These are phyloP conservation scores for Kitagawia praeruptora DNA, from an alignment of 129 eudicot species.

Conservation along the genomic window DNA sequence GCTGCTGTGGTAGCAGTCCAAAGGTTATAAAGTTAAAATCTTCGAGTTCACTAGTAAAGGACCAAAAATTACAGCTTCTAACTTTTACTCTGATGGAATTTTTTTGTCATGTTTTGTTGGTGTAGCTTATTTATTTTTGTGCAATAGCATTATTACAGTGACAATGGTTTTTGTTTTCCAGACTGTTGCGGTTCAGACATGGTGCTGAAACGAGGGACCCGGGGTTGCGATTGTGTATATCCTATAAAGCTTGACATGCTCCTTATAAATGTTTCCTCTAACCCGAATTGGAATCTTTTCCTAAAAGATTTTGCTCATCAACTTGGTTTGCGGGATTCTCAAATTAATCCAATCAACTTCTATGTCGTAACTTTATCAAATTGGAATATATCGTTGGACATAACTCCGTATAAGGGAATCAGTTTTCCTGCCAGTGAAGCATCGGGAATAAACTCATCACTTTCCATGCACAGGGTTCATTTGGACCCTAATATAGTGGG, in stretches of 20 bases:
- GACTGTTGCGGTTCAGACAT: constrained; percentile 89
- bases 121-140: neutral
- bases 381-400: constrained; percentile 87
- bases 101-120: neutral
- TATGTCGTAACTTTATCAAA: constrained; percentile 49
- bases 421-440: constrained; percentile 65
- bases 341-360: constrained; percentile 82
- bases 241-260: constrained; percentile 85
- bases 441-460: constrained; percentile 63
- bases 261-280: constrained; percentile 70
- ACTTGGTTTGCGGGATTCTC: constrained; percentile 59
- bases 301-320: constrained; percentile 68
- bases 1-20: neutral
- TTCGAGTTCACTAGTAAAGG: neutral
- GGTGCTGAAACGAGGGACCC: constrained; percentile 67
- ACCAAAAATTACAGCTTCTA: neutral
- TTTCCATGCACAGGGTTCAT: constrained; percentile 58
- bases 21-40: neutral
- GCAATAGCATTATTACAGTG: neutral
- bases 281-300: constrained; percentile 66
- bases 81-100: neutral
- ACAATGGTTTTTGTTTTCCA: constrained; percentile 17
- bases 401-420: constrained; percentile 67
- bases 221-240: constrained; percentile 78
- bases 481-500: constrained; percentile 69